phyloP scores from a whole-genome alignment of 192 early-diverging fungal species.

The Lunasporangiospora selenospora region DNA sequence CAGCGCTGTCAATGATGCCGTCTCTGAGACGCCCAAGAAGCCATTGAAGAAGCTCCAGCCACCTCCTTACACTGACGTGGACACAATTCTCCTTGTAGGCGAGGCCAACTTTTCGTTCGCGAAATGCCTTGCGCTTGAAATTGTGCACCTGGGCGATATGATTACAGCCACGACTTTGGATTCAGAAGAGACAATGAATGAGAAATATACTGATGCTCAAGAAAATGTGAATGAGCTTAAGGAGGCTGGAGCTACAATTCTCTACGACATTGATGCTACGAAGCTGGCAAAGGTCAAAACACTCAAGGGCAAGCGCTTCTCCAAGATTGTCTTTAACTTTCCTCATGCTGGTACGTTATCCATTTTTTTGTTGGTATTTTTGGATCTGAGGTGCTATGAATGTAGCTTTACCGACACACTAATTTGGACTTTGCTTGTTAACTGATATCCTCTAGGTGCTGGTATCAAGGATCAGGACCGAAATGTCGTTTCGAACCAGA shows the following conservation, averaged over 20 bases:
- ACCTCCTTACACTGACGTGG: constrained; percentile 57
- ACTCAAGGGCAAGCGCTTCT: constrained; percentile 68
- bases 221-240: constrained; percentile 69
- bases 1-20: background rate
- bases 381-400: background rate
- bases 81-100: constrained; percentile 78
- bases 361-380: background rate
- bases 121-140: constrained; percentile 63
- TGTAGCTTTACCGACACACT: background rate
- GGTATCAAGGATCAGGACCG: constrained; percentile 94
- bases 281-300: constrained; percentile 61
- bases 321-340: constrained; percentile 95
- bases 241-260: constrained; percentile 68
- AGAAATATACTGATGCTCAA: constrained; percentile 82
- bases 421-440: constrained; percentile 4
- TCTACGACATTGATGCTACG: constrained; percentile 85
- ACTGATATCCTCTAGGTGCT: constrained; percentile 48
- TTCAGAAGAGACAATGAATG: constrained; percentile 60
- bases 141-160: constrained; percentile 61
- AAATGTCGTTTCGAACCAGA: constrained; percentile 85
- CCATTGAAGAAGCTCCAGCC: constrained; percentile 32
- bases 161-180: constrained; percentile 84
- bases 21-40: constrained; percentile 33
- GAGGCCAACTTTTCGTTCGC: constrained; percentile 98
- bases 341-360: constrained; percentile 80